Conservation (phyloP, 495 filamentous ascomycete species). For the Lophiostoma macrostomum region DNA sequence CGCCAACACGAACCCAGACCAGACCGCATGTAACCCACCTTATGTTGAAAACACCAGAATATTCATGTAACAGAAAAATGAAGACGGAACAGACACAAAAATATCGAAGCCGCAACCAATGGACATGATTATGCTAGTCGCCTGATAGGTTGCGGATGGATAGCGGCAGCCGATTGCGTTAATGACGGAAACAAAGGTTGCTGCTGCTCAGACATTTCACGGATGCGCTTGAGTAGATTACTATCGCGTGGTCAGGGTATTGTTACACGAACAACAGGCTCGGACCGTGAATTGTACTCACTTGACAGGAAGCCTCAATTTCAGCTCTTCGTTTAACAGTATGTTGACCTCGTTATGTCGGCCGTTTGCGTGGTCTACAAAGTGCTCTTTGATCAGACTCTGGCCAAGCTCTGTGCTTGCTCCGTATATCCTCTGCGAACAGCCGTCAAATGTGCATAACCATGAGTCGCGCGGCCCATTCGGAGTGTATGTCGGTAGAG, state of each 20-base stretch:
- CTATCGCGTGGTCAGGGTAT: slow-evolving; percentile 1
- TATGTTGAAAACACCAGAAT: too few species aligned
- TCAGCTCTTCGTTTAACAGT: slow-evolving; percentile 50
- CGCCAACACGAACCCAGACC: too few species aligned
- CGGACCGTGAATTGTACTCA: slow-evolving; percentile 39
- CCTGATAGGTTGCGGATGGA: too few species aligned
- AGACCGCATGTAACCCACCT: too few species aligned
- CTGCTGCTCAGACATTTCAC: slow-evolving; percentile 33
- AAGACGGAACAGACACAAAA: too few species aligned
- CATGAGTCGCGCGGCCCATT: slow-evolving; percentile 63
- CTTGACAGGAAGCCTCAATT: slow-evolving; percentile 57
- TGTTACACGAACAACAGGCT: not conserved
- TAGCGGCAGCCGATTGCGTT: too few species aligned
- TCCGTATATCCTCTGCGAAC: slow-evolving; percentile 58
- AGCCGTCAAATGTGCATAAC: slow-evolving; percentile 68
- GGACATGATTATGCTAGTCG: too few species aligned
- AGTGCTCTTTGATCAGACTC: slow-evolving; percentile 61
- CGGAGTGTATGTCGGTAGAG: slow-evolving; percentile 45
- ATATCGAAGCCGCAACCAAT: too few species aligned
- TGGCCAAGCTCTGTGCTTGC: slow-evolving; percentile 57
- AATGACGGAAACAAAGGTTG: slow-evolving; percentile 10
- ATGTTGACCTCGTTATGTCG: slow-evolving; percentile 59
- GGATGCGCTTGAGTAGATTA: slow-evolving; percentile 38
- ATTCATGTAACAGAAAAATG: too few species aligned
- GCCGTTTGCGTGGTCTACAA: slow-evolving; percentile 58